phyloP scores from a whole-genome alignment of 148 eudicot species.

The Spergularia marina region DNA sequence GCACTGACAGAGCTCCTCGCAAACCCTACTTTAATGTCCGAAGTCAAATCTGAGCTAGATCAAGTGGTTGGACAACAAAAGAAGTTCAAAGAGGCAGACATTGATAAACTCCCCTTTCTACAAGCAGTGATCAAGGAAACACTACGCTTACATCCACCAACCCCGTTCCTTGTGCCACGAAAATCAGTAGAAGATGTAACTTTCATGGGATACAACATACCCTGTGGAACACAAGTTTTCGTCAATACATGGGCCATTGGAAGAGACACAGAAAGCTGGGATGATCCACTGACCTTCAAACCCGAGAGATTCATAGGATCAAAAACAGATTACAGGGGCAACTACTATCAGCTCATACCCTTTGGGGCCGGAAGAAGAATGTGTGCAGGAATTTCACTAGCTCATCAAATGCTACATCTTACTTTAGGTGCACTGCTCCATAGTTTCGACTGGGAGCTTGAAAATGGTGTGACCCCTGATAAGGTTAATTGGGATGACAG shows the following conservation, averaged over 20 bases:
- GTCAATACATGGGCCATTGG: constrained; percentile 24
- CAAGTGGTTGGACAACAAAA: constrained; percentile 17
- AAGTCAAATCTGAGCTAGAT: constrained; percentile 21
- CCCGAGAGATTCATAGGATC: constrained; percentile 25
- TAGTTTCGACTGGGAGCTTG: constrained; percentile 27
- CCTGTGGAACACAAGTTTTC: constrained; percentile 25
- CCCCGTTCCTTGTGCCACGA: constrained; percentile 27
- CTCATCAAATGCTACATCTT: constrained; percentile 26
- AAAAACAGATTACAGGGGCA: constrained; percentile 19
- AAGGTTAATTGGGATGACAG: constrained; percentile 23
- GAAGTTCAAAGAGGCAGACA: constrained; percentile 12
- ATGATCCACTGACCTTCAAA: constrained; percentile 20
- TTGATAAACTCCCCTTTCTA: constrained; percentile 11
- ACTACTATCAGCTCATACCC: constrained; percentile 19
- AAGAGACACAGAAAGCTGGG: constrained; percentile 27
- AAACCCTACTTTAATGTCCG: constrained; percentile 13
- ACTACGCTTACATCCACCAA: constrained; percentile 23
- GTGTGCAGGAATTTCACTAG: constrained; percentile 25
- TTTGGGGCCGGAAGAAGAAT: constrained; percentile 31
- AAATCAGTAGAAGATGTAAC: constrained; percentile 21
- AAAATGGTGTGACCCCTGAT: constrained; percentile 3
- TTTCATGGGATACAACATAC: constrained; percentile 22
- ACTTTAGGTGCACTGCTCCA: constrained; percentile 24
- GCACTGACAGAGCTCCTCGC: constrained; percentile 28
- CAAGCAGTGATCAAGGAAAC: constrained; percentile 28